Base-by-base conservation (phyloP, 768 basidiomycete species). In the Lentinus tigrinus region DNA sequence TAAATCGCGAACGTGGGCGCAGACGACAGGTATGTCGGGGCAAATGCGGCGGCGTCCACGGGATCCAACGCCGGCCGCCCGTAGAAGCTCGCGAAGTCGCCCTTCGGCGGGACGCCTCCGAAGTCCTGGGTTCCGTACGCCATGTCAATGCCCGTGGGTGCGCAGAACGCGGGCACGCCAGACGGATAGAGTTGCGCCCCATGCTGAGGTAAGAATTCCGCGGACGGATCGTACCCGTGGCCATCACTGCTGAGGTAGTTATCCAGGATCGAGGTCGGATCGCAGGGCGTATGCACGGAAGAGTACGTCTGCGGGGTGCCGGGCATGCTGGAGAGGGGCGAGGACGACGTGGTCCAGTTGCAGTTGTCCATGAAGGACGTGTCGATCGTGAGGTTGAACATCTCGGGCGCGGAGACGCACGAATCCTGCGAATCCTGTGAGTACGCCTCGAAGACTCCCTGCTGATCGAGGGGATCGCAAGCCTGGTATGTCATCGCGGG, bases 241-340 rank as follows among this genome's bases (percentile, higher is more conserved):
- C 49, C 21, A 26, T 52, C 14, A 38, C 36, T 16, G n/a, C 38
- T 48, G 21, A 54, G 51, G 59, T 37, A 65, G 57, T 54, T 39
- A 54, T 56, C 62, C 37, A 52, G 48, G 39, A 47, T 34, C 14
- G 59, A 40, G 38, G 47, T 49, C 14, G 53, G 46, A 39, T 59
- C 59, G 52, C 52, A 56, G 43, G 48, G 61, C 2, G 39, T 50
- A 27, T 56, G 51, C 47, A 60, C 16, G n/a, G 42, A 54, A 28
- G 62, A 47, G 49, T 63, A 65, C 16, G 47, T 47, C 39, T 64
- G 65, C 24, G 67, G 69, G 16, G 67, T 69, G 27, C 61, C 58
- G 16, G 69, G 69, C 53, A 66, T 64, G 58, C 66, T 67, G 21
- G 65, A 67, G 42, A 64, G 43, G 27, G 66, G 67, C 11, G 67